Base-by-base conservation (phyloP, 495 filamentous ascomycete species). In the Apodospora peruviana region DNA sequence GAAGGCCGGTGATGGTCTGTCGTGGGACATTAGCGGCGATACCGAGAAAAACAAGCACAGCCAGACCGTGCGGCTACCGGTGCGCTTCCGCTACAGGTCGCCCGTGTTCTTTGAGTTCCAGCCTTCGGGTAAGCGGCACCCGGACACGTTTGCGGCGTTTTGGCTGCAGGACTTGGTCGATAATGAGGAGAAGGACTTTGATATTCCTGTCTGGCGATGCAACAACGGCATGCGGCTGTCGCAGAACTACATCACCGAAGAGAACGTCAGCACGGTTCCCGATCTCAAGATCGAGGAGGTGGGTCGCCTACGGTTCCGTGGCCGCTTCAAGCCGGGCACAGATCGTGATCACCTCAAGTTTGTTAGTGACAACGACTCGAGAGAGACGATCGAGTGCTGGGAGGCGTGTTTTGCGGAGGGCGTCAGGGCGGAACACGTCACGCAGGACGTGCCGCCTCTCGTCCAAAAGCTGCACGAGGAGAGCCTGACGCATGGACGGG, bases 331-430 rank as follows among this genome's bases (percentile, higher is more conserved):
- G 53, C 85, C 91, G 0, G 91, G 93, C 10, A 95, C 86, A 50
- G 91, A 95, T 64, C 80, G 89, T 27, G 84, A 87, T n/a, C 91
- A 96, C 61, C 75, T 85, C 37, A 70, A 70, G 3, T 96, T 94
- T 59, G 81, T 95, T 24, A 78, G 83, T 22, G 89, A 96, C 65
- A 95, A 93, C 56, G 83, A 95, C 60, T 82, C 83, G 2, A 80
- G 91, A 37, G 91, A 96, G 71, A 96, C 91, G 0, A 94, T 85
- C 56, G 91, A 96, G 71, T 87, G 84, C 3, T 96, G 90, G 90
- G 87, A 95, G 66, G 89, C 89, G 0, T 96, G 91, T 58, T 75
- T 82, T 19, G 79, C 87, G 0, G 89, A 97, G 65, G 91, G 91
- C 4, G 86, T 95, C 0, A 80, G 91, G 7, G 67, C 71, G 0